These are phyloP conservation scores for Eremothecium gossypii DNA, from an alignment of 1,139 yeast species.

Conservation along the genomic window DNA sequence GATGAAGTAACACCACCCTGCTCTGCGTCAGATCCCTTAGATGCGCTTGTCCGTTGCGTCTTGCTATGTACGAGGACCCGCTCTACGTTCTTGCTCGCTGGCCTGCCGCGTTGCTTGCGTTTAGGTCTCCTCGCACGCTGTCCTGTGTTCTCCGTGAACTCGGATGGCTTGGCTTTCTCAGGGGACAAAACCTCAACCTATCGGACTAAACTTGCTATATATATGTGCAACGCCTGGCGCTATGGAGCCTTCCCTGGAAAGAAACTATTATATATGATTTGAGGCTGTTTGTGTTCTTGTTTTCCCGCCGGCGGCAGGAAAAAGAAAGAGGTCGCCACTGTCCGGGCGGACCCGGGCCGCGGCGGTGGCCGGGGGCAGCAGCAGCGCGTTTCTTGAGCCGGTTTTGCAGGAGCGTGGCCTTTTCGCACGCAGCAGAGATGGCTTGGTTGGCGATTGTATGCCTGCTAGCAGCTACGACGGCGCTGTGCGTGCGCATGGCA, in stretches of 20 bases:
- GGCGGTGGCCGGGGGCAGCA: neutral
- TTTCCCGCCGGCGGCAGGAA: slow-evolving; percentile 1
- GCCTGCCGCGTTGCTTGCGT: neutral
- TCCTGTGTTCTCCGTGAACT: neutral
- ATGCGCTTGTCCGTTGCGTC: too few relatives aligned
- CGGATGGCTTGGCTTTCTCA: slow-evolving; percentile 1
- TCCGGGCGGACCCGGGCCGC: neutral
- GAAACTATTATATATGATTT: slow-evolving; percentile 4
- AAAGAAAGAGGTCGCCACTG: slow-evolving; percentile 1
- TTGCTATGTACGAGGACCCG: too few relatives aligned
- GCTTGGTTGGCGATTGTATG: too few relatives aligned
- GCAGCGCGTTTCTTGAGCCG: too few relatives aligned
- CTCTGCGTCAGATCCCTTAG: too few relatives aligned
- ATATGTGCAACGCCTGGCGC: neutral
- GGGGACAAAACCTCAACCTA: slow-evolving; percentile 4
- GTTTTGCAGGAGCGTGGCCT: too few relatives aligned
- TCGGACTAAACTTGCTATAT: neutral
- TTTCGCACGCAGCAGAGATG: too few relatives aligned
- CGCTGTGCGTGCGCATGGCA: too few relatives aligned
- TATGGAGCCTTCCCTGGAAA: slow-evolving; percentile 1
- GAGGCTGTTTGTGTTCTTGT: slow-evolving; percentile 4
- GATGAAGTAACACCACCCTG: too few relatives aligned
- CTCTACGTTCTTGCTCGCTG: too few relatives aligned
- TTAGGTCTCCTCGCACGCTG: neutral
- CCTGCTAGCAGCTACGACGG: too few relatives aligned